Evolutionary conservation across 192 early-diverging fungal genomes (phyloP).

Genomic region (Glomus cerebriforme): DNA sequence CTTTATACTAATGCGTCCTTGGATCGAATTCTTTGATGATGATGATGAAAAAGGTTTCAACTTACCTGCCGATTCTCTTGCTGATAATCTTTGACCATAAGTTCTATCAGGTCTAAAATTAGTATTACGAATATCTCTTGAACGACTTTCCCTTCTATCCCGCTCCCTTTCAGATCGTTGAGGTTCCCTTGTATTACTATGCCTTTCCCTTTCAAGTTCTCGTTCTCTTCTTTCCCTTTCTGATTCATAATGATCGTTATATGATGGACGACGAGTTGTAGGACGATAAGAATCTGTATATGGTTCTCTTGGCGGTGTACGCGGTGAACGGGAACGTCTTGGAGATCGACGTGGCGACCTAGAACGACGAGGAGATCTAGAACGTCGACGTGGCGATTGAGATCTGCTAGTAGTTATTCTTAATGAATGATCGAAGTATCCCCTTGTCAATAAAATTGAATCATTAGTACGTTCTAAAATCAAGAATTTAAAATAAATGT

Average conservation of each 20-base stretch:
- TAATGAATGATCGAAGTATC: neutral
- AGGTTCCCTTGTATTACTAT: neutral
- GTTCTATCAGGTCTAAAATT: constrained; percentile 15
- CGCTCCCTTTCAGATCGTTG: constrained; percentile 10
- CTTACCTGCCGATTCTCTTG: constrained; percentile 31
- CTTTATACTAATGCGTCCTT: constrained; percentile 8
- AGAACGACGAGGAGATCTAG: constrained; percentile 27
- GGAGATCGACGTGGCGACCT: constrained; percentile 17
- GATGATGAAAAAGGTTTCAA: neutral
- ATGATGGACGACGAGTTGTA: neutral
- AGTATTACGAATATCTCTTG: neutral
- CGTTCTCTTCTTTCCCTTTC: constrained; percentile 13
- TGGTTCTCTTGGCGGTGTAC: neutral
- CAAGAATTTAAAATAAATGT: neutral
- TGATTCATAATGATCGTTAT: constrained; percentile 20
- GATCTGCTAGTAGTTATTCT: constrained; percentile 26
- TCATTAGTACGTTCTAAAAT: neutral
- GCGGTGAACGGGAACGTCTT: constrained; percentile 26
- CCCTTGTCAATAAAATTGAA: neutral
- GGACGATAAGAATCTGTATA: constrained; percentile 15
- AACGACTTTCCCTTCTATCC: constrained; percentile 22
- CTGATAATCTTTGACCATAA: constrained; percentile 24
- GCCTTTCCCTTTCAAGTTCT: constrained; percentile 20
- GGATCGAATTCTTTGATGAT: constrained; percentile 16
- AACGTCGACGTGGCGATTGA: constrained; percentile 12